Percentiles rank a stretch among this genome's conserved stretches.
phyloP scores from a whole-genome alignment of 441 rosid species.

The Kokia cookei region DNA sequence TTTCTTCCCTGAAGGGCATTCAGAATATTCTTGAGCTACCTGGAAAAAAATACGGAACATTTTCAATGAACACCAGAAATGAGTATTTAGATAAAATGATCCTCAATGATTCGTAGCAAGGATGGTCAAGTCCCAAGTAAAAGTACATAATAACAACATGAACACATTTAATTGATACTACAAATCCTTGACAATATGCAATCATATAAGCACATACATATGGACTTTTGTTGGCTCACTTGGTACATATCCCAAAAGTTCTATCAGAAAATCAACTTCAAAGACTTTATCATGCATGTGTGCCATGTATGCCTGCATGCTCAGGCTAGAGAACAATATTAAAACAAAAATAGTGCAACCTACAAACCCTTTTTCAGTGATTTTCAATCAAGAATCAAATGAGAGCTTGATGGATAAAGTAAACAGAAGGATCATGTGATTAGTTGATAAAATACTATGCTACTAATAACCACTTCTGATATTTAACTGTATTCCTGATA shows the following conservation, averaged over 20 bases:
- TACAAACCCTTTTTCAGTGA: neutral
- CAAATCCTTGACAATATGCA: neutral
- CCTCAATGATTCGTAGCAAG: neutral
- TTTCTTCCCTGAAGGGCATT: conserved; percentile 94
- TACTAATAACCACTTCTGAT: neutral
- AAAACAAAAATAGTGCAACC: neutral
- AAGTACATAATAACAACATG: neutral
- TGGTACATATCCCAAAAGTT: neutral
- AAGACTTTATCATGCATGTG: neutral
- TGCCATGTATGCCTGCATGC: neutral
- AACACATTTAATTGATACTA: neutral
- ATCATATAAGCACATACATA: neutral
- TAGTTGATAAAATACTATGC: neutral
- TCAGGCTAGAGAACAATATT: neutral
- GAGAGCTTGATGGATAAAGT: neutral
- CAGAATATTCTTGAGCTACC: conserved; percentile 93
- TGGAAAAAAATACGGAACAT: conserved; percentile 10
- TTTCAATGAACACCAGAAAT: neutral
- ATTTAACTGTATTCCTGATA: neutral
- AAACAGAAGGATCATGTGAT: neutral
- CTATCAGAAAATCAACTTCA: neutral
- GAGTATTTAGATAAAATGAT: neutral
- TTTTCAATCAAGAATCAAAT: neutral
- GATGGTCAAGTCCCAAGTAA: neutral
- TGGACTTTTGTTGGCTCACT: neutral